Evolutionary conservation across 139 green algal genomes (phyloP), one percentile per base, ranked within the genome.

Genomic region (Chlamydomonas sphaeroides): DNA sequence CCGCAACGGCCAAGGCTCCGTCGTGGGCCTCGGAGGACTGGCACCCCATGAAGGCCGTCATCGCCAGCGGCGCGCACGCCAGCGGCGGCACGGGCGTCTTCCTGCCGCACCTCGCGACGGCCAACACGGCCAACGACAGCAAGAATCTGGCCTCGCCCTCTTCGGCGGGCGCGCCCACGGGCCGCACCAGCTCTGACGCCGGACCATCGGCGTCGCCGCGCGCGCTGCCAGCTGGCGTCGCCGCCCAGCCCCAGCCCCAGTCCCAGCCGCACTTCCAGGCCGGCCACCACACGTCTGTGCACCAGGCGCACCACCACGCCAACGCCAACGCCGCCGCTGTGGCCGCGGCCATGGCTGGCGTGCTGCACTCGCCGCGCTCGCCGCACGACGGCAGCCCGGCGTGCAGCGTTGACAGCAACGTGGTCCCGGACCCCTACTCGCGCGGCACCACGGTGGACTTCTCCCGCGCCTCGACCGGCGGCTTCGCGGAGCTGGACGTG

Each of bases 11-110:
- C 18, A 82, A 82, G 75, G 75, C 75, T 5, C 75, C 75, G 28
- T 82, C 75, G 1, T 82, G 75, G 75, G 75, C 75, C 3, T 82
- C 75, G 2, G 75, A 82, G 33, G 75, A 82, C 59, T 82, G 75
- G 75, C 61, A 82, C 36, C 75, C 75, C 42, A 72, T 82, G 59
- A 66, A 66, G 59, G 74, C 74, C 38, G 74, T 80, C 1, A 80
- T 80, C 36, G 74, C 74, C 30, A 71, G 59, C 4, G 74, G 74
- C n/a, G 74, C 74, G 11, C 59, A 70, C 28, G 74, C 74, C 28
- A 80, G 39, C 39, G 32, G 39, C 57, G 74, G 74, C 59, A 80
- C 74, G 35, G 74, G 74, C 30, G 74, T 80, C 59, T 80, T 80
- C 39, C 74, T 80, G 39, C 74, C 74, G 30, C 41, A 80, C 61